Evolutionary conservation across 2,329 filamentous ascomycete species (phyloP), one percentile per base, ranked within the genome.

Genomic region (Penicillium olsonii): DNA sequence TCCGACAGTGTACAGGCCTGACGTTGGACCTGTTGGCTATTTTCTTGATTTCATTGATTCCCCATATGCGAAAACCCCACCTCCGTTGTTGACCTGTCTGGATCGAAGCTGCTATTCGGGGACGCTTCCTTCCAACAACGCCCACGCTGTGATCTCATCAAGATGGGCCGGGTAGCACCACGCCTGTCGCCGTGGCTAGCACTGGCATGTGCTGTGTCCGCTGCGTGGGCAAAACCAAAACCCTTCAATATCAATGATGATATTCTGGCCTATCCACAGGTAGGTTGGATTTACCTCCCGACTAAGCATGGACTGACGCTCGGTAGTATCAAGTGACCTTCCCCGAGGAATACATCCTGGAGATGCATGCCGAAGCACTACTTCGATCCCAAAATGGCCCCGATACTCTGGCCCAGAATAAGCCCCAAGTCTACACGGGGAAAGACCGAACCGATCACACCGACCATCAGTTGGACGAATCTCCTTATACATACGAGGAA

Each of bases 201-300:
- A 18, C 48, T 74, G 47, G 60, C 64, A 15, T 68, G 59, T 46
- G 63, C 62, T 20, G 59, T 57, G 19, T 61, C 69, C 5, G 58
- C 56, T 41, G 75, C 73, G 46, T 68, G 79, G 50, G 80, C 78
- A 39, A 80, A 71, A 61, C 79, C 81, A 61, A 79, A 79, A 58
- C 72, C 78, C 17, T 96, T 96, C 75, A 95, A 87, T 73, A 88
- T 95, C 48, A 85, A 94, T 64, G 90, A 95, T 66, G 92, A 96
- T 68, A 71, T 96, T 43, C 80, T 95, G 48, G 90, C 90, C 15
- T 90, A 87, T 71, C 92, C 92, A 10, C 90, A 94, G 80, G 89
- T 92, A 77, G 56, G 77, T 41, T 24, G 33, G 41, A 38, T 35
- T 11, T 18, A 6, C 8, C 7, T 14, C 29, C 12, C 29, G 29